Conservation (phyloP, 2,329 filamentous ascomycete species). For the Nemania sp. region DNA sequence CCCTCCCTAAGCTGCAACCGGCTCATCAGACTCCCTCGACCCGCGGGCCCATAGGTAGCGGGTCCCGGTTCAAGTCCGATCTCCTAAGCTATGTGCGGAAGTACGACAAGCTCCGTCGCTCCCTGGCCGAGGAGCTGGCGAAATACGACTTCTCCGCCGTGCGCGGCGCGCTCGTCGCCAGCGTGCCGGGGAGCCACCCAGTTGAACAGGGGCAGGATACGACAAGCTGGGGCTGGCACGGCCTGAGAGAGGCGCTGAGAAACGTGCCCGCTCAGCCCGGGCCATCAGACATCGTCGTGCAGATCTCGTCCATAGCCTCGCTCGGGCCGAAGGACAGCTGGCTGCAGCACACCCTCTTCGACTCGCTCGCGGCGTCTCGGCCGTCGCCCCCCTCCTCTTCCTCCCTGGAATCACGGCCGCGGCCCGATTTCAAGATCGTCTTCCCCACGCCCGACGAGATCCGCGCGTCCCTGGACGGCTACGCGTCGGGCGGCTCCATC, state of each 20-base stretch:
- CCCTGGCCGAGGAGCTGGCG: conserved; percentile 61
- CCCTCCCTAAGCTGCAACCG: conserved; percentile 58
- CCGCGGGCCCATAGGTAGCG: conserved; percentile 57
- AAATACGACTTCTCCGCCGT: conserved; percentile 72
- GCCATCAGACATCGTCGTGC: conserved; percentile 57
- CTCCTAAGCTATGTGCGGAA: conserved; percentile 71
- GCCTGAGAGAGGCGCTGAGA: conserved; percentile 63
- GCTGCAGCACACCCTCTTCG: conserved; percentile 69
- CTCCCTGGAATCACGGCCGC: conserved; percentile 24
- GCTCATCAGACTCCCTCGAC: conserved; percentile 14
- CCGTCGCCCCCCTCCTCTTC: conserved; percentile 7
- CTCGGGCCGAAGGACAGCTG: conserved; percentile 72
- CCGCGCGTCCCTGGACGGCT: conserved; percentile 75
- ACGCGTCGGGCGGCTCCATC: conserved; percentile 76
- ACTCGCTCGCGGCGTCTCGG: conserved; percentile 46
- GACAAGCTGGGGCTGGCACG: conserved; percentile 78
- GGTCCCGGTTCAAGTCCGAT: conserved; percentile 74
- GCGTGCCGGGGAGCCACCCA: conserved; percentile 71
- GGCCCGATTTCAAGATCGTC: conserved; percentile 68
- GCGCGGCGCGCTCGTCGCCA: conserved; percentile 74
- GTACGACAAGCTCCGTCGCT: conserved; percentile 64
- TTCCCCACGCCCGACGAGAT: conserved; percentile 84
- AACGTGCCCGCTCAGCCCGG: conserved; percentile 53
- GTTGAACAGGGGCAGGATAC: conserved; percentile 49
- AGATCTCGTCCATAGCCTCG: conserved; percentile 83